A percentile compares a stretch with the other conserved stretches of the same genome.
Conservation (phyloP, 1,284 basidiomycete genomes). For the Chiua sp. region DNA sequence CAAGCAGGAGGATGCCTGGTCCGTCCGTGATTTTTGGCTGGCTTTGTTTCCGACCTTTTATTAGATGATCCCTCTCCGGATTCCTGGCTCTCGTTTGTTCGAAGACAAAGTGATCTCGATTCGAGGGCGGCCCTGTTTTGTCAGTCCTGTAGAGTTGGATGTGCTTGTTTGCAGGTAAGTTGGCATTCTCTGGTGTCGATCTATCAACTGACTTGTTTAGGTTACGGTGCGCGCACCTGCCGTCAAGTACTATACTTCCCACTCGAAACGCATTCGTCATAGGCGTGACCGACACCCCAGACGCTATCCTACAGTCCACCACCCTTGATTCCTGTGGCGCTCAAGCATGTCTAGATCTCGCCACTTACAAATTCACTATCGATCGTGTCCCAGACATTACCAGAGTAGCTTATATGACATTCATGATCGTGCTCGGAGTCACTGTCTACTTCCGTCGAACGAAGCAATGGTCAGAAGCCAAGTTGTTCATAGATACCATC, state of each 20-base stretch:
- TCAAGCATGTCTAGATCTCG: slow-evolving; percentile 60
- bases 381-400: slow-evolving; percentile 68
- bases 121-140: slow-evolving; percentile 90
- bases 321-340: slow-evolving; percentile 58
- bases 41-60: not conserved
- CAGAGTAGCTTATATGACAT: slow-evolving; percentile 85
- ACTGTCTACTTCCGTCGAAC: slow-evolving; percentile 91
- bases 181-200: not conserved
- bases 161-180: slow-evolving; percentile 83
- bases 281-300: slow-evolving; percentile 81
- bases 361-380: slow-evolving; percentile 33
- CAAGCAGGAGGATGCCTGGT: not conserved
- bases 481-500: slow-evolving; percentile 93
- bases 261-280: slow-evolving; percentile 88
- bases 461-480: slow-evolving; percentile 98
- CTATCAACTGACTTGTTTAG: slow-evolving; percentile 43
- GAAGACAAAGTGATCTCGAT: slow-evolving; percentile 88
- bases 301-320: slow-evolving; percentile 46
- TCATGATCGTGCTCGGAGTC: slow-evolving; percentile 66
- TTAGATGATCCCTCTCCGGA: slow-evolving; percentile 84
- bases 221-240: slow-evolving; percentile 86
- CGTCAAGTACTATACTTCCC: slow-evolving; percentile 90
- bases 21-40: no score
- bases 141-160: slow-evolving; percentile 78
- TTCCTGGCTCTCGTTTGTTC: slow-evolving; percentile 81